Conservation (phyloP, 768 basidiomycete genomes). For the Gautieria morchelliformis region DNA sequence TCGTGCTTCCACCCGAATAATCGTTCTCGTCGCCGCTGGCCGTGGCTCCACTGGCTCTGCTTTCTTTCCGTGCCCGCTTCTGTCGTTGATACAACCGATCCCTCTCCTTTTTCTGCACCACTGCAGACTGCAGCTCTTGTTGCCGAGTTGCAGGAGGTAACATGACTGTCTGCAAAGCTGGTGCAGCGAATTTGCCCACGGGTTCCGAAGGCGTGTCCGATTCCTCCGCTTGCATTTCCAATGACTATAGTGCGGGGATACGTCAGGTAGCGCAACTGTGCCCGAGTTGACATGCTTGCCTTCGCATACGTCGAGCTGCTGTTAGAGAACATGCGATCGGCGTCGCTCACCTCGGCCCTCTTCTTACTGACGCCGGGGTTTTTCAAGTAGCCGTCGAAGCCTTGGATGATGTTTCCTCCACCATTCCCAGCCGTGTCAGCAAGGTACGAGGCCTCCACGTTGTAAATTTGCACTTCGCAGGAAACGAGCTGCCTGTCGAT, state of each 20-base stretch:
- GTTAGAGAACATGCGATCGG: slow-evolving; percentile 73
- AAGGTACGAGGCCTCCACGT: slow-evolving; percentile 65
- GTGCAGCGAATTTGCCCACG: slow-evolving; percentile 49
- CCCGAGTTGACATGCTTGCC: slow-evolving; percentile 26
- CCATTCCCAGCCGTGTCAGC: slow-evolving; percentile 52
- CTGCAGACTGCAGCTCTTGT: slow-evolving; percentile 53
- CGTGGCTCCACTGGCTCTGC: slow-evolving; percentile 59
- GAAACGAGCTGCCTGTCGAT: slow-evolving; percentile 74
- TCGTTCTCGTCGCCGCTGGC: slow-evolving; percentile 63
- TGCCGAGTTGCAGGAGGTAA: slow-evolving; percentile 63
- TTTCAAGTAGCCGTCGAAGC: slow-evolving; percentile 82
- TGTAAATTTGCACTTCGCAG: slow-evolving; percentile 71
- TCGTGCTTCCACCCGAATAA: slow-evolving; percentile 19
- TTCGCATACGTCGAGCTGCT: slow-evolving; percentile 72
- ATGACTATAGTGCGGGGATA: slow-evolving; percentile 39
- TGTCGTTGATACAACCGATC: slow-evolving; percentile 75
- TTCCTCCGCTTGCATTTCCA: slow-evolving; percentile 66
- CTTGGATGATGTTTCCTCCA: slow-evolving; percentile 81
- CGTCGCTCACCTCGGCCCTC: slow-evolving; percentile 67
- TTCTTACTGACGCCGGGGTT: slow-evolving; percentile 57
- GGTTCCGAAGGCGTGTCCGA: slow-evolving; percentile 46
- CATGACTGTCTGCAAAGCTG: slow-evolving; percentile 67
- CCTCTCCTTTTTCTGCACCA: slow-evolving; percentile 68
- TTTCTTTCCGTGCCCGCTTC: slow-evolving; percentile 61
- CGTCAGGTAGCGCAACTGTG: not conserved